Percentiles rank a stretch among this genome's conserved stretches.
Conservation (phyloP, 2,329 filamentous ascomycete species). For the Shiraia sp. region DNA sequence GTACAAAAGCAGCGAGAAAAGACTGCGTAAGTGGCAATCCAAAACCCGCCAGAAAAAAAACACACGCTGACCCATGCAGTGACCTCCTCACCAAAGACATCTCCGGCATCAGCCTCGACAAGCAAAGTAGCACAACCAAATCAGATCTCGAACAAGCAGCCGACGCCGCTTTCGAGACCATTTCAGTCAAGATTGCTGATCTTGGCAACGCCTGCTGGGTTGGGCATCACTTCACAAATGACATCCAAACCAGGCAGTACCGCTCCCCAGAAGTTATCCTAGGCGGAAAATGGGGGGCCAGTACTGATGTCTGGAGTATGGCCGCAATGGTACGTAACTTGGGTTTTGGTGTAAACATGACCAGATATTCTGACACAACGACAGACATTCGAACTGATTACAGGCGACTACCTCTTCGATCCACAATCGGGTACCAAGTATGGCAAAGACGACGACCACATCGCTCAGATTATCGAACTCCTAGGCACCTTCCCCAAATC, state of each 20-base stretch:
- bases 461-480: slow-evolving; percentile 97
- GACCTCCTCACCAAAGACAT: slow-evolving; percentile 91
- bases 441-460: slow-evolving; percentile 98
- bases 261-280: slow-evolving; percentile 96
- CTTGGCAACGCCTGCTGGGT: slow-evolving; percentile 99
- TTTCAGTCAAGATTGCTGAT: slow-evolving; percentile 98
- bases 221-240: slow-evolving; percentile 97
- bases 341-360: not conserved
- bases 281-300: slow-evolving; percentile 98
- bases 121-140: slow-evolving; percentile 56
- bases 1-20: slow-evolving; percentile 83
- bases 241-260: slow-evolving; percentile 98
- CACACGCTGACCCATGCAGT: slow-evolving; percentile 49
- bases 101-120: slow-evolving; percentile 91
- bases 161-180: slow-evolving; percentile 71
- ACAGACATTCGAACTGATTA: slow-evolving; percentile 97
- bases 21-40: slow-evolving; percentile 72
- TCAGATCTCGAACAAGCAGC: slow-evolving; percentile 51
- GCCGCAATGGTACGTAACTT: slow-evolving; percentile 80
- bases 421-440: slow-evolving; percentile 98
- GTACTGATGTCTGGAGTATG: slow-evolving; percentile 99
- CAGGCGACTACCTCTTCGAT: slow-evolving; percentile 97
- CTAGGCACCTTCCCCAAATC: slow-evolving; percentile 92
- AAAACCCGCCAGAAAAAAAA: not conserved
- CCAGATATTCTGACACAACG: slow-evolving; percentile 15